Base-by-base conservation (phyloP, 352 stramenopile genomes). In the Phytophthora agathidicida region DNA sequence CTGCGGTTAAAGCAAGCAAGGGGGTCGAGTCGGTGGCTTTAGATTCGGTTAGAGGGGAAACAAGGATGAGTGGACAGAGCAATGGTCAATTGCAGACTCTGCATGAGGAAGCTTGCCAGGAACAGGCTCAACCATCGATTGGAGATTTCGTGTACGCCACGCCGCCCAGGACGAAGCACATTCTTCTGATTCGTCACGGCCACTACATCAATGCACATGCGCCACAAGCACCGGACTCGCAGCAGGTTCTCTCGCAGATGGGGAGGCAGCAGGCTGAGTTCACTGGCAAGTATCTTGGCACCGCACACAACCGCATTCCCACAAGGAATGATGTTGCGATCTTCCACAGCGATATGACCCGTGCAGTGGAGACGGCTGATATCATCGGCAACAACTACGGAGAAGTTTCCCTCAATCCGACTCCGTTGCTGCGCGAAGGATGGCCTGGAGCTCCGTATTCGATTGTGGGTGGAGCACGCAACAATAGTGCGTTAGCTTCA, bases 191-290 rank as follows among this genome's bases (percentile, higher is more conserved):
- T 8, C 85, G 85, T 24, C 85, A 94, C 44, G 85, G 85, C 9
- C 85, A 94, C 44, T 94, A 94, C 55, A 75, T 93, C 17, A 92
- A 93, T 56, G 85, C 85, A 1, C 77, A 93, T 42, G 63, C 73
- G 26, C 83, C 75, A 26, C 62, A 84, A 26, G 73, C 76, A 2
- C 71, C 64, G 1, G 85, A 93, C 24, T 65, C 70, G 17, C 55
- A 92, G 39, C 83, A 93, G 73, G 79, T 94, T 22, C 71, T 94
- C 0, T 93, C 85, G 8, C 80, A 92, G 42, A 89, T 94, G 70
- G 85, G 85, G 4, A 65, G 75, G 11, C 80, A 89, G 44, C 85
- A 94, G 42, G 83, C 85, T 10, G 78, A 78, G 16, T 51, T 91
- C n/a, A 80, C 81, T 8, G 84, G 82, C 23, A 83, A 84, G 45